Base-by-base conservation (phyloP, 2,329 filamentous ascomycete genomes). In the Aspergillus pseudoglaucus region DNA sequence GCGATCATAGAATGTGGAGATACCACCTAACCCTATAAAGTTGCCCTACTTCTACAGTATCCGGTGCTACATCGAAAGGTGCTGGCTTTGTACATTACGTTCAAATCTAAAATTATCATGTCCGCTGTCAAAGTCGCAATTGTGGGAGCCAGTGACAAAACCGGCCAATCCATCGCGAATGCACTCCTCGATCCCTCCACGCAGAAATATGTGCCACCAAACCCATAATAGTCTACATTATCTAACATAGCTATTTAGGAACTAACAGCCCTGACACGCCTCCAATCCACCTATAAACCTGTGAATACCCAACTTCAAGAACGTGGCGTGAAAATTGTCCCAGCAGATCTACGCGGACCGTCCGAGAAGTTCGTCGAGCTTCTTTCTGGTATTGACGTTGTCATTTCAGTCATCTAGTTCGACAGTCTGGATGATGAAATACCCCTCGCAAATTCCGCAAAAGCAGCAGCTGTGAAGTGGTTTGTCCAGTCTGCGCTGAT, bases 401-500 rank as follows among this genome's bases (percentile, higher is more conserved):
- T 75, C 25, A 67, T 75, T 40, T 38, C 35, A 8, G 35, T n/a
- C 12, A 38, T 38, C n/a, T 38, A 15, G 9, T 38, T 38, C 35
- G 35, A 18, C 14, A 38, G 14, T 10, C 35, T 17, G n/a, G 35
- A 38, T 17, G 58, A 62, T 1, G 68, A 77, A 46, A 61, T 69
- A 6, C 59, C 58, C 2, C 61, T 77, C 1, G 62, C 65, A 3
- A 61, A 61, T 14, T 74, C 74, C 3, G 65, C 70, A 1, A 71
- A 73, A 41, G 72, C 12, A 75, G 74, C 49, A 1, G 52, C 49
- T 1, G 37, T 52, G 2, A 50, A 52, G 44, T 44, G 52, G 17
- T 40, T 48, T 18, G 64, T 77, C 5, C 74, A 74, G 3, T 71
- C 68, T 51, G 66, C 63, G 42, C 76, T 71, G n/a, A 63, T 57